These are phyloP conservation scores for Lasiosphaeris hirsuta DNA, from an alignment of 495 filamentous ascomycete genomes.

Conservation along the genomic window DNA sequence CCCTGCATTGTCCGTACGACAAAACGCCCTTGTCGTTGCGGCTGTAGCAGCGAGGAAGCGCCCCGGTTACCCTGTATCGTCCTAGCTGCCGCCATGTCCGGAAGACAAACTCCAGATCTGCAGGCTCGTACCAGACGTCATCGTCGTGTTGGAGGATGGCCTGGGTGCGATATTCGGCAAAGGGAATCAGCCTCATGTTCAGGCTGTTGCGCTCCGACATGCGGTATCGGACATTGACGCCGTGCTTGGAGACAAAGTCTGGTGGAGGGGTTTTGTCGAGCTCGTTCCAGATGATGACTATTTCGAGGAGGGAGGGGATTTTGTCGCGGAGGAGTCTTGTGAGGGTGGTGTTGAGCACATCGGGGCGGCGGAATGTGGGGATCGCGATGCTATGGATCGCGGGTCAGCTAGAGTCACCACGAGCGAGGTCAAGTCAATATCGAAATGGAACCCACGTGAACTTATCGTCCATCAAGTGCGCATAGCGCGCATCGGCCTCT, in stretches of 20 bases:
- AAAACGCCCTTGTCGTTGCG: conserved; percentile 4
- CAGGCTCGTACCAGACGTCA: conserved; percentile 18
- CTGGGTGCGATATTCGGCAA: conserved; percentile 15
- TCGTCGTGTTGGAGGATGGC: conserved; percentile 21
- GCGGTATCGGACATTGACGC: conserved; percentile 18
- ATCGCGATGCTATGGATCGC: conserved; percentile 14
- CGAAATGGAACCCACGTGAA: conserved; percentile 14
- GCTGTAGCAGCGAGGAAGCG: conserved; percentile 16
- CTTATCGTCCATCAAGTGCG: conserved; percentile 18
- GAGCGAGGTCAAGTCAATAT: background rate
- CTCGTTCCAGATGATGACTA: conserved; percentile 21
- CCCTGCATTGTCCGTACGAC: conserved; percentile 12
- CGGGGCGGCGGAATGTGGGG: conserved; percentile 15
- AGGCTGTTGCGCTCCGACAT: conserved; percentile 13
- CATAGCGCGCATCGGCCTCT: conserved; percentile 6
- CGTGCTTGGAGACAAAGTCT: conserved; percentile 9
- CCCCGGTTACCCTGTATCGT: conserved; percentile 17
- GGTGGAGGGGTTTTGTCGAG: conserved; percentile 9
- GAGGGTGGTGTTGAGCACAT: conserved; percentile 15
- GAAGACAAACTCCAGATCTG: conserved; percentile 24
- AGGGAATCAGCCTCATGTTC: conserved; percentile 14
- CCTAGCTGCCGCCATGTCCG: conserved; percentile 21
- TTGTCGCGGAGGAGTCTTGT: conserved; percentile 5
- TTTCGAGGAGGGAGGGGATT: conserved; percentile 20
- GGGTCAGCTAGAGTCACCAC: background rate